Conservation (phyloP, 2,329 filamentous ascomycete genomes). For the Didymellaceae sp. region DNA sequence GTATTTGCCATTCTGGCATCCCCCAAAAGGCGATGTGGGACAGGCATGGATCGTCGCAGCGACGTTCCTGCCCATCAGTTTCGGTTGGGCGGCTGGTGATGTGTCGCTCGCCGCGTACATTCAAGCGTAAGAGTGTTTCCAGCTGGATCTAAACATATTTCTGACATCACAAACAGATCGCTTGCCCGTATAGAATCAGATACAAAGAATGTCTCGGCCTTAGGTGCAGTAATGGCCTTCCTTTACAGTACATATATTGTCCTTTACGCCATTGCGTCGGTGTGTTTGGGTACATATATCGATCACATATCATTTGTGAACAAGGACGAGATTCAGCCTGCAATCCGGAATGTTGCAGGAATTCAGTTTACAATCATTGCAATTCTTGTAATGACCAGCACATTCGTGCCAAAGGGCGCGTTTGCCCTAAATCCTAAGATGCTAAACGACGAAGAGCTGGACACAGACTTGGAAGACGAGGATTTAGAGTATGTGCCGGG, state of each 20-base stretch:
- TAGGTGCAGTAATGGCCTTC: slow-evolving; percentile 61
- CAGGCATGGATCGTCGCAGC: slow-evolving; percentile 57
- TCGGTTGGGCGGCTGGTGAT: slow-evolving; percentile 61
- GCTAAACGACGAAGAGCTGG: slow-evolving; percentile 49
- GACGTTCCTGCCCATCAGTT: slow-evolving; percentile 54
- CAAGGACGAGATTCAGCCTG: slow-evolving; percentile 49
- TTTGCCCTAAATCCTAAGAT: slow-evolving; percentile 54
- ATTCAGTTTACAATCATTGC: slow-evolving; percentile 57
- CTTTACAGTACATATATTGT: slow-evolving; percentile 59
- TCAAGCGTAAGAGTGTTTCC: slow-evolving; percentile 44
- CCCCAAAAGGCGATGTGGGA: slow-evolving; percentile 48
- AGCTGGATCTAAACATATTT: neutral
- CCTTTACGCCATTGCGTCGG: slow-evolving; percentile 54
- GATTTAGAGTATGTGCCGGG: slow-evolving; percentile 33
- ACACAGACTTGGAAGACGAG: slow-evolving; percentile 41
- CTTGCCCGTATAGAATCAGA: slow-evolving; percentile 55
- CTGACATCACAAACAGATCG: slow-evolving; percentile 26
- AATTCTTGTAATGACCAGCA: slow-evolving; percentile 52
- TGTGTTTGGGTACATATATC: slow-evolving; percentile 56
- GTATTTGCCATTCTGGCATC: slow-evolving; percentile 58
- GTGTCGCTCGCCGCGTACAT: slow-evolving; percentile 60
- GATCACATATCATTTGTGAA: slow-evolving; percentile 50
- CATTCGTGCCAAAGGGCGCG: slow-evolving; percentile 56
- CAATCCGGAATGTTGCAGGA: slow-evolving; percentile 54
- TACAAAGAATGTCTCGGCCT: slow-evolving; percentile 55